These are phyloP conservation scores for Myriosclerotinia curreyana DNA, from an alignment of 2,329 filamentous ascomycete species.

Conservation along the genomic window DNA sequence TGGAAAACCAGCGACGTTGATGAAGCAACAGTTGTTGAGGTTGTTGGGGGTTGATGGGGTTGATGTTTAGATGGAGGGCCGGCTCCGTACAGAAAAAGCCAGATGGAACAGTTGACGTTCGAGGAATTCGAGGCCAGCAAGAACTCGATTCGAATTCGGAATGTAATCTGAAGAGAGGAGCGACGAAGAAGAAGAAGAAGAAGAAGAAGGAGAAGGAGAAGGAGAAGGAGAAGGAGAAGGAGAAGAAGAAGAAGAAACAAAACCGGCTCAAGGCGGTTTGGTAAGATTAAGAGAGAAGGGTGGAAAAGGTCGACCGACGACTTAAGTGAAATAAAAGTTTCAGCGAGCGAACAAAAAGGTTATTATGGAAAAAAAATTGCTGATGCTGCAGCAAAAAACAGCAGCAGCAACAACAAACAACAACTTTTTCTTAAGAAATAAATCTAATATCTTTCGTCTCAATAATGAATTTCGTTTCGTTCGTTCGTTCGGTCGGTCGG, in stretches of 20 bases:
- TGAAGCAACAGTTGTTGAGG: too few relatives aligned
- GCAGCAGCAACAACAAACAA: slow-evolving; percentile 6
- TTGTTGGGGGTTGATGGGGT: too few relatives aligned
- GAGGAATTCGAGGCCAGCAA: slow-evolving; percentile 40
- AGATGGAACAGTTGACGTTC: slow-evolving; percentile 39
- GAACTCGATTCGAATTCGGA: slow-evolving; percentile 31
- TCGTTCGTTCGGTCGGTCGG: background rate
- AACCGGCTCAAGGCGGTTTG: slow-evolving; percentile 5
- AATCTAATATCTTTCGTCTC: background rate
- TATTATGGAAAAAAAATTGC: too few relatives aligned
- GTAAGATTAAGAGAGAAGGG: slow-evolving; percentile 7
- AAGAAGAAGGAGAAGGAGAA: background rate
- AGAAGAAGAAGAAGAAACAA: background rate
- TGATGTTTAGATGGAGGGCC: slow-evolving; percentile 32
- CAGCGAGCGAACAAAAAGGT: background rate
- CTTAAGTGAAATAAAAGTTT: background rate
- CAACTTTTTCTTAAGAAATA: background rate
- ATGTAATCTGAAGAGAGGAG: background rate
- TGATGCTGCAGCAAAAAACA: background rate
- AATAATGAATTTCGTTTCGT: background rate
- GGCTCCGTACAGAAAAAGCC: slow-evolving; percentile 38
- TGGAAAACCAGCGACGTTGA: slow-evolving; percentile 32
- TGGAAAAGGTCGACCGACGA: slow-evolving; percentile 5
- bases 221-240: background rate
- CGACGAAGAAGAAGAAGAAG: background rate